Evolutionary conservation across 2,329 filamentous ascomycete genomes (phyloP).

Genomic region (Cytospora schulzeri): DNA sequence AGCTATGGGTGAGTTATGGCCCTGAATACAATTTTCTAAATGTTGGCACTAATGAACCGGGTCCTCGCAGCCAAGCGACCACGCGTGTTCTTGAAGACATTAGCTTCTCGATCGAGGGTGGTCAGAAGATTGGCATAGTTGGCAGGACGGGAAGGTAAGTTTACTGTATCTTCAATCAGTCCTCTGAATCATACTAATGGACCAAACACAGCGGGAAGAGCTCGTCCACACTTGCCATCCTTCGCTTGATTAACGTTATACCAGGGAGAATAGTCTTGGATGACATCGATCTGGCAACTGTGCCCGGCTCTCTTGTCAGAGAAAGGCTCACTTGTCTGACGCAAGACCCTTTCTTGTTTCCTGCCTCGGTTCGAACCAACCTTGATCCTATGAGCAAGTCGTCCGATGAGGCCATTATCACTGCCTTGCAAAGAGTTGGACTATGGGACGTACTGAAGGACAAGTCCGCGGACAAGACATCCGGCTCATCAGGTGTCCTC

Average conservation of each 20-base stretch:
- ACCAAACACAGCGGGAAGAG: constrained; percentile 50
- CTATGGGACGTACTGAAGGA: constrained; percentile 45
- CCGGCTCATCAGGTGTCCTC: constrained; percentile 29
- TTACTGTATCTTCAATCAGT: background rate
- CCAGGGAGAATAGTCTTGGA: constrained; percentile 49
- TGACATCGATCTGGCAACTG: constrained; percentile 39
- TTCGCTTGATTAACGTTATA: constrained; percentile 49
- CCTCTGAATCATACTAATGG: background rate
- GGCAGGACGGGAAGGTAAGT: constrained; percentile 35
- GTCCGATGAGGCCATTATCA: constrained; percentile 44
- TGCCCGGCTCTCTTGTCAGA: constrained; percentile 34
- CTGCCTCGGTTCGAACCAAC: constrained; percentile 50
- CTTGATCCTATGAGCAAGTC: constrained; percentile 45
- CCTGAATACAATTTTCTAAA: no score
- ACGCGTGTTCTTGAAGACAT: constrained; percentile 4
- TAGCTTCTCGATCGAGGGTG: constrained; percentile 6
- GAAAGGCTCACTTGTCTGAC: constrained; percentile 46
- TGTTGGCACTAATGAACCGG: background rate
- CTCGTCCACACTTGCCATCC: constrained; percentile 46
- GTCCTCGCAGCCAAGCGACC: background rate
- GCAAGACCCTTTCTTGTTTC: constrained; percentile 54
- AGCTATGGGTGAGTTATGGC: constrained; percentile 7
- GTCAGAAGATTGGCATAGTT: constrained; percentile 22
- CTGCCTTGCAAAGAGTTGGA: constrained; percentile 48
- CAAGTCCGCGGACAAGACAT: constrained; percentile 35